Conservation (phyloP, 2,329 filamentous ascomycete species). For the Lachnellula occidentalis region DNA sequence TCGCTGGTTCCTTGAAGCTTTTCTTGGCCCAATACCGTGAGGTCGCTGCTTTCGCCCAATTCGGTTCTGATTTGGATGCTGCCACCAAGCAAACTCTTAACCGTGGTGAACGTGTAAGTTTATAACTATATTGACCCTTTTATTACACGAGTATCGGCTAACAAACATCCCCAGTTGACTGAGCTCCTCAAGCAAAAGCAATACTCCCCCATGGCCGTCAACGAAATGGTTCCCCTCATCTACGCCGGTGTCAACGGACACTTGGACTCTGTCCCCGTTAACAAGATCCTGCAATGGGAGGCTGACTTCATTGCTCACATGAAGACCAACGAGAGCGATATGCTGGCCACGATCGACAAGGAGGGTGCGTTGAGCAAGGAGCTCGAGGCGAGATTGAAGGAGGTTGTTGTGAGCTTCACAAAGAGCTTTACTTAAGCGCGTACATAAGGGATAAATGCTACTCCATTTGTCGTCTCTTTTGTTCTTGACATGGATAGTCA, state of each 20-base stretch:
- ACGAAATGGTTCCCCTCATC: slow-evolving; percentile 99
- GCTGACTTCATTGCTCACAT: slow-evolving; percentile 88
- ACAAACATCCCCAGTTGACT: slow-evolving; percentile 54
- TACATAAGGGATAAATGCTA: slow-evolving; percentile 16
- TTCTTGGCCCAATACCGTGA: slow-evolving; percentile 99
- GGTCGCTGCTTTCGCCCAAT: slow-evolving; percentile 98
- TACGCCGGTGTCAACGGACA: slow-evolving; percentile 98
- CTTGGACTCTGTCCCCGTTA: slow-evolving; percentile 83
- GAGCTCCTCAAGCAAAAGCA: slow-evolving; percentile 99
- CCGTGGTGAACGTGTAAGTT: slow-evolving; percentile 93
- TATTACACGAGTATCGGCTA: slow-evolving; percentile 14
- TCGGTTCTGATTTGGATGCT: slow-evolving; percentile 99
- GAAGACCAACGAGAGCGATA: slow-evolving; percentile 80
- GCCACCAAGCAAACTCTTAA: slow-evolving; percentile 96
- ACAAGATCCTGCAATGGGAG: slow-evolving; percentile 92
- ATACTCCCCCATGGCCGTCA: slow-evolving; percentile 96
- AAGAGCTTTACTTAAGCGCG: slow-evolving; percentile 69
- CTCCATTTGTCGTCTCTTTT: slow-evolving; percentile 26
- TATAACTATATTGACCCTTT: background rate
- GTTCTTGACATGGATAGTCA: slow-evolving; percentile 22
- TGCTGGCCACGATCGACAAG: slow-evolving; percentile 85
- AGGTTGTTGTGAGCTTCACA: slow-evolving; percentile 74
- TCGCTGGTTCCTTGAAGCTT: slow-evolving; percentile 98
- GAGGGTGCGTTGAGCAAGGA: slow-evolving; percentile 97
- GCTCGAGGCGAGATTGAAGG: slow-evolving; percentile 74